Base-by-base conservation (phyloP, 768 basidiomycete genomes). In the Boletus reticulatus region DNA sequence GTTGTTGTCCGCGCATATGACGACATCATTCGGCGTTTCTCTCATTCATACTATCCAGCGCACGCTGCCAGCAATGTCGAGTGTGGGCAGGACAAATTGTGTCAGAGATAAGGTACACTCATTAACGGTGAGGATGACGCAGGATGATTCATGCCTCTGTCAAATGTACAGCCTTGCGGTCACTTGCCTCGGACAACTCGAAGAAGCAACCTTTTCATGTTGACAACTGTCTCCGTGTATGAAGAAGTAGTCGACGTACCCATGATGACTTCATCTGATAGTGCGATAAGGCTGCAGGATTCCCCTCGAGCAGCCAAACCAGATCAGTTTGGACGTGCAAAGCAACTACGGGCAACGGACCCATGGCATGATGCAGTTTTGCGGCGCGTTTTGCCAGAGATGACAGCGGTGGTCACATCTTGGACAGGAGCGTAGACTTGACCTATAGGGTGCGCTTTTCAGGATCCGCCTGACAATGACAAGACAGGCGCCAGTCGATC, bases 131-230 rank as follows among this genome's bases (percentile, higher is more conserved):
- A 48, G 22, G 17, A 47, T 55, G 52, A 61, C 53, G 45, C 52
- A 50, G 27, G 8, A 31, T 31, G 38, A 41, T n/a, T 12, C 38
- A 12, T 39, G 22, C 16, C 37, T 34, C 22, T 36, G 43, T 56
- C 43, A 48, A 29, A 29, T 43, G 42, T 49, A 54, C 50, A 61
- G 55, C 58, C 44, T 29, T 12, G 19, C 17, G 17, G 31, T 48
- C 3, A 36, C 34, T 32, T 48, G 19, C 64, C 64, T 65, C 64
- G 66, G 64, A 64, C 46, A 67, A 56, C 27, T 32, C 34, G 22
- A 27, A 44, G 24, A 13, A 12, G 13, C 13, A 9, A 9, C 29
- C 29, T 29, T 2, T 29, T 29, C 29, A 37, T 37, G 36, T 37
- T 17, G 36, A 37, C 36, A 14, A 17, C 36, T 37, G 13, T 37